Conservation (phyloP, 176 grass and related monocot species). For the Thinopyrum elongatum region DNA sequence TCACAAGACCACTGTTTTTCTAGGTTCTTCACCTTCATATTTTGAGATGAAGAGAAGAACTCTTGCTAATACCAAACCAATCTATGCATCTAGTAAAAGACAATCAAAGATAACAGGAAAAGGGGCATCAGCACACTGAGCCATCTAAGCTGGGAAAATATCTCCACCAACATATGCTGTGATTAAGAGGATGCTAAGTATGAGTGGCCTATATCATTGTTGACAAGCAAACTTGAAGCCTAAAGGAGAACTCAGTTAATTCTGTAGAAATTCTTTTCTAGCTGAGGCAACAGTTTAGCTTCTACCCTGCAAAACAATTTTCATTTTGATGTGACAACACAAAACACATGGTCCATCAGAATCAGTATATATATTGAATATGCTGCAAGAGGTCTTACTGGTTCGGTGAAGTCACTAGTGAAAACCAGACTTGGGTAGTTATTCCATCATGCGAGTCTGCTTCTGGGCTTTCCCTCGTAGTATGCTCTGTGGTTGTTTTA, state of each 20-base stretch:
- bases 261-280: constrained; percentile 63
- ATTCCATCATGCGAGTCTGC: constrained; percentile 35
- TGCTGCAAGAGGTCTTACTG: constrained; percentile 46
- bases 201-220: background rate
- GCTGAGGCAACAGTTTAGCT: constrained; percentile 60
- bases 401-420: constrained; percentile 63
- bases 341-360: background rate
- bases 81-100: background rate
- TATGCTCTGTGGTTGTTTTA: constrained; percentile 28
- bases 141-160: background rate
- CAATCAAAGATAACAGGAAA: background rate
- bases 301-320: constrained; percentile 69
- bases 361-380: constrained; percentile 17
- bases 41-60: background rate
- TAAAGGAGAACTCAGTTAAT: constrained; percentile 65
- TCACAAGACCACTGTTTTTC: background rate
- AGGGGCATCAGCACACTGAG: background rate
- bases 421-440: constrained; percentile 72
- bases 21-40: background rate
- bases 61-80: background rate
- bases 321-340: constrained; percentile 14
- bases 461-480: constrained; percentile 34
- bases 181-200: background rate
- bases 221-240: background rate
- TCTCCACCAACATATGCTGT: background rate